Percentiles rank a stretch among this genome's conserved stretches.
phyloP scores from a whole-genome alignment of 768 basidiomycete species.

The Pleurotus ostreatus region DNA sequence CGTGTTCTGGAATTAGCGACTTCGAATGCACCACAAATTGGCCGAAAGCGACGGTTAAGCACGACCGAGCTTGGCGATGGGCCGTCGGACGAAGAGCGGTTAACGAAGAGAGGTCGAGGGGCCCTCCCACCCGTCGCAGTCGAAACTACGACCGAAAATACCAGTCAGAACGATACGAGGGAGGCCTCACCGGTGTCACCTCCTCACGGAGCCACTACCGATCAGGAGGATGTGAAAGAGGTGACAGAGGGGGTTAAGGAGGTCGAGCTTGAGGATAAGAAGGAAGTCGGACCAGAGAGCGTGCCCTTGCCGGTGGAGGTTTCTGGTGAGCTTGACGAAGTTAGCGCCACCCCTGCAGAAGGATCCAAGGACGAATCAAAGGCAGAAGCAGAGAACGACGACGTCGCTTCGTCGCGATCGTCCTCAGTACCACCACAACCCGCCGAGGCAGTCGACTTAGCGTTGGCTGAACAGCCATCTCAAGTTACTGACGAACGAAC shows the following conservation, averaged over 20 bases:
- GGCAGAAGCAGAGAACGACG: not conserved
- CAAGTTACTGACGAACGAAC: not conserved
- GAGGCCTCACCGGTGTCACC: constrained; percentile 18
- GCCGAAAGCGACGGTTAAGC: constrained; percentile 64
- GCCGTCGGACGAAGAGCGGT: constrained; percentile 34
- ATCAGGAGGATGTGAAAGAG: constrained; percentile 54
- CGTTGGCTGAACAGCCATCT: not conserved
- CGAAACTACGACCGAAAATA: constrained; percentile 16
- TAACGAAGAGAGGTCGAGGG: constrained; percentile 41
- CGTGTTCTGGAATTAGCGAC: constrained; percentile 48
- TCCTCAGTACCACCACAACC: not conserved
- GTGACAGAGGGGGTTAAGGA: constrained; percentile 68
- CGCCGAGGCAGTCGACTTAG: not conserved
- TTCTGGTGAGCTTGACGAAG: constrained; percentile 8
- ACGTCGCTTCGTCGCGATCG: constrained; percentile 5
- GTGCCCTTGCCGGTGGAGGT: constrained; percentile 9
- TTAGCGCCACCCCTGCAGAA: not conserved
- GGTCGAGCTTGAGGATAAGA: constrained; percentile 55
- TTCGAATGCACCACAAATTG: constrained; percentile 67
- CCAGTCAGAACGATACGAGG: constrained; percentile 15
- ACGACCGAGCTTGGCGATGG: constrained; percentile 37
- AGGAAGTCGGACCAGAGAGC: constrained; percentile 19
- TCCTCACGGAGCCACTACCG: constrained; percentile 31
- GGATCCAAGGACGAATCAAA: not conserved
- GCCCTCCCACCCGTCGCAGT: constrained; percentile 32